Evolutionary conservation across 2,329 filamentous ascomycete species (phyloP).

Genomic region (Fusarium sp.): DNA sequence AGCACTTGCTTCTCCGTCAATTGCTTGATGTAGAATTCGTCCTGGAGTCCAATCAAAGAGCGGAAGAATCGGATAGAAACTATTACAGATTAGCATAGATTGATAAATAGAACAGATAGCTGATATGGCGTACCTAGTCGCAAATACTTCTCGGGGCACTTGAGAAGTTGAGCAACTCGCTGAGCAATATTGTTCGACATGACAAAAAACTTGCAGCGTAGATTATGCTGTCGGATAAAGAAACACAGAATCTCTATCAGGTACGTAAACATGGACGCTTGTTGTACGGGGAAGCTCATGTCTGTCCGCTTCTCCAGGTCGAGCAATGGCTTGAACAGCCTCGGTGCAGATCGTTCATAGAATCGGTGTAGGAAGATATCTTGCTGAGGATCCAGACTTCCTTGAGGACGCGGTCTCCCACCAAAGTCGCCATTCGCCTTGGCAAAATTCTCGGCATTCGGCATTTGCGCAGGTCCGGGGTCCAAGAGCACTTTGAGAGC

Average conservation of each 20-base stretch:
- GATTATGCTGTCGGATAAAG: slow-evolving; percentile 89
- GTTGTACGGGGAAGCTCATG: slow-evolving; percentile 80
- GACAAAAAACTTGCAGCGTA: slow-evolving; percentile 90
- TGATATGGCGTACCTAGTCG: slow-evolving; percentile 76
- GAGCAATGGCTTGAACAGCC: slow-evolving; percentile 88
- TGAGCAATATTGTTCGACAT: slow-evolving; percentile 81
- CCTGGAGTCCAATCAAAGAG: slow-evolving; percentile 84
- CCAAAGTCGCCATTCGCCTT: slow-evolving; percentile 77
- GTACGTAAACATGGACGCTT: slow-evolving; percentile 91
- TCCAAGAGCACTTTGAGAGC: slow-evolving; percentile 95
- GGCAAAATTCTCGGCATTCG: slow-evolving; percentile 66
- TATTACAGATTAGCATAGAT: slow-evolving; percentile 52
- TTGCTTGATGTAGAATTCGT: slow-evolving; percentile 91
- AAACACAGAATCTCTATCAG: slow-evolving; percentile 94
- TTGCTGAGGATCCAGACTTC: slow-evolving; percentile 76
- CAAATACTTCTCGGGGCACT: slow-evolving; percentile 89
- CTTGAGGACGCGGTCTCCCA: slow-evolving; percentile 71
- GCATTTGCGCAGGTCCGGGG: slow-evolving; percentile 62
- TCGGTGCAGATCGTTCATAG: slow-evolving; percentile 87
- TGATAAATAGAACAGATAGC: slow-evolving; percentile 33
- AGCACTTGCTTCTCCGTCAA: slow-evolving; percentile 85
- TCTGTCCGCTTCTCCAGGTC: slow-evolving; percentile 79
- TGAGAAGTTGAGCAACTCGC: slow-evolving; percentile 84
- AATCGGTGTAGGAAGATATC: slow-evolving; percentile 89
- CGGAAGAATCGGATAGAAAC: slow-evolving; percentile 95